phyloP scores from a whole-genome alignment of 805 yeast species.

The Saccharomycopsis sp. region DNA sequence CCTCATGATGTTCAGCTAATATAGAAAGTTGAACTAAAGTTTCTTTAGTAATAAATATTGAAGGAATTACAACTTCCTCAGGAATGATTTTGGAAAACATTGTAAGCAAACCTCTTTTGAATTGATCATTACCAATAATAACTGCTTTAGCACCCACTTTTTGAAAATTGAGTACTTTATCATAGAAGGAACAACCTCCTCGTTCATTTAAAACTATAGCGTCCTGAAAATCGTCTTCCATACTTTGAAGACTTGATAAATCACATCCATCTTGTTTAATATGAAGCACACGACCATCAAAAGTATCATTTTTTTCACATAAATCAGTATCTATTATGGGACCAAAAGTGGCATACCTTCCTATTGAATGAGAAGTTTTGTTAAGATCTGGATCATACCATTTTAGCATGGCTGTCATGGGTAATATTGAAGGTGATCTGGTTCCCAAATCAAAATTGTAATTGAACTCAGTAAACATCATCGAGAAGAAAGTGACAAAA shows the following conservation, averaged over 20 bases:
- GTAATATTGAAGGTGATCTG: conserved; percentile 13
- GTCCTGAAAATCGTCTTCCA: background rate
- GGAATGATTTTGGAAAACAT: conserved; percentile 42
- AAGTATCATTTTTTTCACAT: background rate
- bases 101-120: conserved; percentile 36
- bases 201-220: conserved; percentile 20
- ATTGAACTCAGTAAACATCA: no score
- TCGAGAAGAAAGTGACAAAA: no score
- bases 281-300: conserved; percentile 7
- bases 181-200: conserved; percentile 48
- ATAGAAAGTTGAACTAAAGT: conserved; percentile 21
- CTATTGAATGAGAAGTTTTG: conserved; percentile 9
- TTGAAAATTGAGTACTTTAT: conserved; percentile 37
- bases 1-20: no score
- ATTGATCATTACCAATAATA: conserved; percentile 45
- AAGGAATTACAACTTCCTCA: conserved; percentile 35
- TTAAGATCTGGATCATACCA: conserved; percentile 11
- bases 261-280: conserved; percentile 10
- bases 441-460: conserved; percentile 13
- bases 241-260: background rate
- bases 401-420: conserved; percentile 15
- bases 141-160: conserved; percentile 38
- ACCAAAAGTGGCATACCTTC: conserved; percentile 17
- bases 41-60: conserved; percentile 40
- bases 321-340: conserved; percentile 8